Percentiles rank a stretch among this genome's conserved stretches.
These are phyloP conservation scores for Stagonosporopsis chrysanthemi DNA, from an alignment of 2,329 filamentous ascomycete genomes.

Conservation along the genomic window DNA sequence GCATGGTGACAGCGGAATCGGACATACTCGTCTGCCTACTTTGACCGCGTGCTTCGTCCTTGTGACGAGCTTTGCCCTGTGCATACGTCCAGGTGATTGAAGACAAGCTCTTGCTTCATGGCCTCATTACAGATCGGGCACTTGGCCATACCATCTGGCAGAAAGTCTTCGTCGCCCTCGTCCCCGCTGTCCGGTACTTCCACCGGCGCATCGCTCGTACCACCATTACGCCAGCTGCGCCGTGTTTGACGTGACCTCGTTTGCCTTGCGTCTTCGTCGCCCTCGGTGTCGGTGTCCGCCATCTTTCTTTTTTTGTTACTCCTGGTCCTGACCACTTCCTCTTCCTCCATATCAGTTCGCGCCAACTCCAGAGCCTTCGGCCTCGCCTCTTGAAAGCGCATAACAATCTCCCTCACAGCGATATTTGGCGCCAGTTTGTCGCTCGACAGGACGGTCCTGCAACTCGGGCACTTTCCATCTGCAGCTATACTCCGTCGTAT, in stretches of 20 bases:
- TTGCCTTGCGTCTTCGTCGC: conserved; percentile 43
- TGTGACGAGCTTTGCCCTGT: conserved; percentile 50
- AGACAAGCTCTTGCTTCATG: conserved; percentile 83
- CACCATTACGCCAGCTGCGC: conserved; percentile 45
- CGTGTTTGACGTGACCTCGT: conserved; percentile 49
- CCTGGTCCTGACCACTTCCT: conserved; percentile 15
- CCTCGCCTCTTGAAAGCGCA: conserved; percentile 75
- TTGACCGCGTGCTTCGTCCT: conserved; percentile 41
- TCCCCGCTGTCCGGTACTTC: conserved; percentile 51
- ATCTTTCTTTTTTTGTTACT: conserved; percentile 59
- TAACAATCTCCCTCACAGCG: conserved; percentile 83
- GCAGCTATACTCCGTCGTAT: conserved; percentile 84
- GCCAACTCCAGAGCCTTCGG: conserved; percentile 70
- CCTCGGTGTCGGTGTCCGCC: conserved; percentile 58
- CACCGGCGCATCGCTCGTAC: conserved; percentile 39
- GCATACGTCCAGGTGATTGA: conserved; percentile 79
- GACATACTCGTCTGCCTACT: conserved; percentile 27
- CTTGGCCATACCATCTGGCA: conserved; percentile 73
- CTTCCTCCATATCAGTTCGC: conserved; percentile 50
- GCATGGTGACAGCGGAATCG: not conserved
- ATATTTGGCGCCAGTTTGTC: conserved; percentile 84
- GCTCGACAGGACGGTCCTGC: conserved; percentile 80
- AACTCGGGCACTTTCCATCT: conserved; percentile 88
- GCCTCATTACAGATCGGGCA: conserved; percentile 82
- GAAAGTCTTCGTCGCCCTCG: conserved; percentile 54